Evolutionary conservation across 2,329 filamentous ascomycete genomes (phyloP), one percentile per base, ranked within the genome.

Genomic region (Fusarium oligoseptatum): DNA sequence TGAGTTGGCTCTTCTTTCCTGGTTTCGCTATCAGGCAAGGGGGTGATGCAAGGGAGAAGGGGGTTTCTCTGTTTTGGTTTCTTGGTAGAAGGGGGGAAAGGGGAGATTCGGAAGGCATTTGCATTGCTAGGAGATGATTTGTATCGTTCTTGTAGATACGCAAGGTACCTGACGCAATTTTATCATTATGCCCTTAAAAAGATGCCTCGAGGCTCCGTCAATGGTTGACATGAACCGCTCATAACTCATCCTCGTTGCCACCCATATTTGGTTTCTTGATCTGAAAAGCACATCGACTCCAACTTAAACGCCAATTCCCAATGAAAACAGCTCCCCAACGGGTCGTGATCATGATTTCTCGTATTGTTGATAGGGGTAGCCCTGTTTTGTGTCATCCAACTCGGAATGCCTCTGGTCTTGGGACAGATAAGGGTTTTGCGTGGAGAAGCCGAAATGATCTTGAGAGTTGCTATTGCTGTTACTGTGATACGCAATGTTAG

Each of bases 141-240:
- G 65, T 74, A 63, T 73, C 76, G 70, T 75, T 76, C 68, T 72
- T 70, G 67, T 71, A 76, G 64, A 78, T 77, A 70, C 60, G 45
- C 73, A 75, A 68, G 67, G 69, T 71, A 75, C 69, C 67, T 64
- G 66, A 77, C 67, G 57, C 63, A 77, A 64, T 73, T 71, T 68
- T 64, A 69, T 70, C 68, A 68, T 67, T 75, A 63, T 71, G 57
- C 68, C 65, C 62, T 56, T 70, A 64, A 56, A 52, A 17, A 22
- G 20, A 22, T 7, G 48, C 50, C 50, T 27, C 43, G 20, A 67
- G n/a, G 39, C 50, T 56, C 55, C 55, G 61, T 57, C 41, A 22
- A 45, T 72, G 17, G 39, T 61, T 56, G 70, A 71, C 22, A 24
- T 67, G 41, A 34, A 48, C 34, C 41, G 37, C 27, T 67, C 64